A percentile compares a stretch with the other conserved stretches of the same genome.
phyloP scores from a whole-genome alignment of 1,284 basidiomycete species.

The Heterobasidion occidentale region DNA sequence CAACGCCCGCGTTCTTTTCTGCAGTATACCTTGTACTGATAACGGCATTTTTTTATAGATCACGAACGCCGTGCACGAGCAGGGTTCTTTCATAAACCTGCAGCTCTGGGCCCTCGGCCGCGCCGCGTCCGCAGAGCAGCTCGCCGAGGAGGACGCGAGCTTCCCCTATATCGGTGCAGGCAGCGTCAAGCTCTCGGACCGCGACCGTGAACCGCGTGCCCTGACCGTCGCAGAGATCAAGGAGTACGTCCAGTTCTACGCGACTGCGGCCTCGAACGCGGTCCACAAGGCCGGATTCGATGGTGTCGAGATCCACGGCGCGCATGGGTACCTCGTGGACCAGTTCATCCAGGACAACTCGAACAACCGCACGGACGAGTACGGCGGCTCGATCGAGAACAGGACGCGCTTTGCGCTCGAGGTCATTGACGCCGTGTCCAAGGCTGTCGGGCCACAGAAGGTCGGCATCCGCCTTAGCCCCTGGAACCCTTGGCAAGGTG shows the following conservation, averaged over 20 bases:
- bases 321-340: conserved; percentile 34
- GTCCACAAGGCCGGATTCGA: conserved; percentile 23
- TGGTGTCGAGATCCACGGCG: conserved; percentile 29
- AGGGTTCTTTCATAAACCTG: conserved; percentile 27
- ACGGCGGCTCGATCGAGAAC: conserved; percentile 51
- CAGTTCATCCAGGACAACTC: conserved; percentile 30
- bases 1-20: neutral
- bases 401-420: conserved; percentile 40
- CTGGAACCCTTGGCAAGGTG: conserved; percentile 23
- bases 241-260: conserved; percentile 16
- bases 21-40: neutral
- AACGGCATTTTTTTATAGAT: conserved; percentile 12
- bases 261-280: conserved; percentile 16
- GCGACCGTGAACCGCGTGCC: conserved; percentile 17
- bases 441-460: conserved; percentile 18
- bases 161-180: conserved; percentile 35
- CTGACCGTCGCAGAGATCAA: conserved; percentile 20
- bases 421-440: conserved; percentile 26
- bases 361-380: conserved; percentile 52
- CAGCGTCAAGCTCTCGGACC: conserved; percentile 30
- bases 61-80: conserved; percentile 31
- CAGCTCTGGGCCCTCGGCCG: conserved; percentile 42
- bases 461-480: conserved; percentile 37
- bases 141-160: conserved; percentile 19
- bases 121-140: conserved; percentile 17